phyloP scores from a whole-genome alignment of 2,329 filamentous ascomycete species.

The Fonsecaea erecta region DNA sequence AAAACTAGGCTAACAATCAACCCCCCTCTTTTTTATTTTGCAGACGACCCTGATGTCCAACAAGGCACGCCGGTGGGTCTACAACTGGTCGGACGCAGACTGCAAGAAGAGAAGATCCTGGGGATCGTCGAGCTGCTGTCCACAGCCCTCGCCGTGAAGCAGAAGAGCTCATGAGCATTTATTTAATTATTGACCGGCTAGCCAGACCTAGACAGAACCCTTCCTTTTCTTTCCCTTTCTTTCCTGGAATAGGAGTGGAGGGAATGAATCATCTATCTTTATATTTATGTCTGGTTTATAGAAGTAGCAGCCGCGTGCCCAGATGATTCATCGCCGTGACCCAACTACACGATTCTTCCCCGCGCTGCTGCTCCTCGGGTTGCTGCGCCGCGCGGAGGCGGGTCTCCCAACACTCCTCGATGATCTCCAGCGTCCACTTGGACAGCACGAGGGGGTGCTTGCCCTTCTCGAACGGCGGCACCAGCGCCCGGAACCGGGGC shows the following conservation, averaged over 20 bases:
- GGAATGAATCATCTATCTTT: too few relatives aligned
- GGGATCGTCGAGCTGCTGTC: neutral
- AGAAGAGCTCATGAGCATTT: neutral
- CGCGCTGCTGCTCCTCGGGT: too few relatives aligned
- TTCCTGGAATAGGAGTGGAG: too few relatives aligned
- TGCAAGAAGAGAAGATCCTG: too few relatives aligned
- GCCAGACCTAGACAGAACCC: too few relatives aligned
- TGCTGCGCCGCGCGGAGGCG: slow-evolving; percentile 11
- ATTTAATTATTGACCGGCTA: too few relatives aligned
- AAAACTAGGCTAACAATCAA: too few relatives aligned
- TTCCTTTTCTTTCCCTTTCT: too few relatives aligned
- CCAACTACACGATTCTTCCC: neutral
- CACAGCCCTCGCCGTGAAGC: neutral
- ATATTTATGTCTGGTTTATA: too few relatives aligned
- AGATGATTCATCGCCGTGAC: neutral
- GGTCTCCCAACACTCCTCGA: slow-evolving; percentile 16
- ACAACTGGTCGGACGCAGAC: neutral
- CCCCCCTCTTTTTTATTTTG: too few relatives aligned
- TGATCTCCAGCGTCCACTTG: slow-evolving; percentile 14
- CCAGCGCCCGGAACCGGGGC: neutral
- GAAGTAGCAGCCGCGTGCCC: neutral
- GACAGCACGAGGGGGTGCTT: slow-evolving; percentile 12
- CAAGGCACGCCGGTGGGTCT: neutral
- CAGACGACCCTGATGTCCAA: neutral
- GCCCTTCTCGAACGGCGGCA: neutral